A percentile compares a stretch with the other conserved stretches of the same genome.
phyloP scores from a whole-genome alignment of 805 yeast genomes.

The Ogataea henricii region DNA sequence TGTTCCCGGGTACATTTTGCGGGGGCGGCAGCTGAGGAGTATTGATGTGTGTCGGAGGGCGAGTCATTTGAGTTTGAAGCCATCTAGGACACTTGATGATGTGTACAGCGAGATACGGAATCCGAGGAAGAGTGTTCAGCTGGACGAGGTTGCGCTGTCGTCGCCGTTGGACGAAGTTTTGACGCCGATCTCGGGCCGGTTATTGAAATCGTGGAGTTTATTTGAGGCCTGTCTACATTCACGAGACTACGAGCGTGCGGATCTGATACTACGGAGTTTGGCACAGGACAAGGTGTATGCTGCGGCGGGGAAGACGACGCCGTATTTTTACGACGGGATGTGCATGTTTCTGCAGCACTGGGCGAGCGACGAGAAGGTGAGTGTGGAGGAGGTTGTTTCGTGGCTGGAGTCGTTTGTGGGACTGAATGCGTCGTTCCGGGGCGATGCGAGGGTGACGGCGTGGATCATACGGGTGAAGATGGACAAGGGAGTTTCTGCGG shows the following conservation, averaged over 20 bases:
- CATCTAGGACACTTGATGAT: constrained; percentile 15
- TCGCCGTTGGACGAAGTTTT: constrained; percentile 30
- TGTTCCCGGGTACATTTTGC: constrained; percentile 1
- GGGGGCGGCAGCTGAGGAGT: constrained; percentile 1
- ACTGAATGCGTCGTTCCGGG: constrained; percentile 20
- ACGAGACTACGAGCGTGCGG: constrained; percentile 68
- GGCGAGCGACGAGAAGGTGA: constrained; percentile 33
- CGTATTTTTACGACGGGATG: constrained; percentile 62
- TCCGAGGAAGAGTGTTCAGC: not conserved
- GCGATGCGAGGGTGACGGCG: constrained; percentile 33
- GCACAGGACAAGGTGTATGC: constrained; percentile 44
- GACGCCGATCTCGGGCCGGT: constrained; percentile 28
- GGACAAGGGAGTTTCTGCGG: constrained; percentile 23
- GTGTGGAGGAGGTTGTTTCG: constrained; percentile 22
- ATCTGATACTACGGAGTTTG: constrained; percentile 62
- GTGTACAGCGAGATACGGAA: constrained; percentile 14
- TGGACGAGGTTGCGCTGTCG: constrained; percentile 18
- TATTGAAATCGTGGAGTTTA: constrained; percentile 55
- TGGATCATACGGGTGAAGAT: constrained; percentile 31
- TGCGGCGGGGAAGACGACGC: constrained; percentile 21
- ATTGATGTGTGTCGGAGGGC: constrained; percentile 14
- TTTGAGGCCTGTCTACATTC: constrained; percentile 76
- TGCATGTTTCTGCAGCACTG: constrained; percentile 57
- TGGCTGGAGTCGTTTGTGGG: constrained; percentile 30
- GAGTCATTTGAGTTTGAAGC: constrained; percentile 13